A percentile compares a stretch with the other conserved stretches of the same genome.
These are phyloP conservation scores for Fraxinus sp. DNA, from an alignment of 305 asterid genomes.

Conservation along the genomic window DNA sequence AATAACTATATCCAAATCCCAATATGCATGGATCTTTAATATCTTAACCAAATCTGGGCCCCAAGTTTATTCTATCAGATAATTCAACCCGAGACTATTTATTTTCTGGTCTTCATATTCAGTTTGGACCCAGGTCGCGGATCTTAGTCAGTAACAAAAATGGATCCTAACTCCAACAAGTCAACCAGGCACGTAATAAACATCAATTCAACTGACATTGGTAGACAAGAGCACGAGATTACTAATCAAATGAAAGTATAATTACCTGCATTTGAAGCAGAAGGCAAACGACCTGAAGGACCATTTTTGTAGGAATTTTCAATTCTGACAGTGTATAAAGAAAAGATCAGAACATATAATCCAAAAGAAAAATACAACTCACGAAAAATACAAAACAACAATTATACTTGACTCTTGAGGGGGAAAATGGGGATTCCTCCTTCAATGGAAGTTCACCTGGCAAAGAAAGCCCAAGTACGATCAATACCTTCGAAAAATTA, in stretches of 20 bases:
- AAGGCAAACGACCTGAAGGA: conserved; percentile 56
- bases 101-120: not conserved
- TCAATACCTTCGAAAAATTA: conserved; percentile 1
- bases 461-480: conserved; percentile 32
- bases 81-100: not conserved
- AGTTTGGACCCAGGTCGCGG: not conserved
- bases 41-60: not conserved
- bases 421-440: conserved; percentile 61
- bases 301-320: conserved; percentile 66
- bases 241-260: conserved; percentile 12
- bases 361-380: conserved; percentile 24
- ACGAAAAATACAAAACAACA: conserved; percentile 15
- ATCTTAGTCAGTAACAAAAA: not conserved
- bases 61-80: not conserved
- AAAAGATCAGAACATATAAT: conserved; percentile 18
- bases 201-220: conserved; percentile 16
- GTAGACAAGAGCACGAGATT: not conserved
- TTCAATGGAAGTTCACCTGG: conserved; percentile 61
- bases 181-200: not conserved
- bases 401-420: conserved; percentile 64
- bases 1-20: not conserved
- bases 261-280: conserved; percentile 51
- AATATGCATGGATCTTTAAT: not conserved
- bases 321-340: conserved; percentile 41
- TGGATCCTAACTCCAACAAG: not conserved